Evolutionary conservation across 2,329 filamentous ascomycete species (phyloP), one percentile per base, ranked within the genome.

Genomic region (Cladosporium sp.): DNA sequence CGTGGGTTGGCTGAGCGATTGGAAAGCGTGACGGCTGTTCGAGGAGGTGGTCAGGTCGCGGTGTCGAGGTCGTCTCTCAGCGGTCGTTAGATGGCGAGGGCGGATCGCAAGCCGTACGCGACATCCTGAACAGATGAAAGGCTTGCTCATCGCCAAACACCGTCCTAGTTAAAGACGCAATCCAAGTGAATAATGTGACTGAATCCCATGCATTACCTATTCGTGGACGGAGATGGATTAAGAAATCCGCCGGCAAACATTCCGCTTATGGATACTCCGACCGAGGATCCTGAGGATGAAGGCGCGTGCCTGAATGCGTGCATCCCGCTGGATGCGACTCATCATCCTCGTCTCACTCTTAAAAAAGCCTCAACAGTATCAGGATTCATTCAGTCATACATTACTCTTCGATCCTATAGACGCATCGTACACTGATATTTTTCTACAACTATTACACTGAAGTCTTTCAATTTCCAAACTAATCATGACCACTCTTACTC

Each of bases 401-500:
- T 45, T 15, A 8, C 30, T 43, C 29, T 43, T n/a, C 22, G 15
- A 22, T 19, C 13, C 20, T 18, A 32, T 22, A 35, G 27, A 35
- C 29, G 29, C 29, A 35, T 33, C 33, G 12, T 46, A 27, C 22
- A 27, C 8, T 13, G n/a, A n/a, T n/a, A n/a, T 30, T 19, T 36
- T 22, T 7, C 15, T 13, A 36, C 20, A 9, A 4, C 7, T 15
- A 1, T 36, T 22, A n/a, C 29, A 18, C 35, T 38, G 7, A 16
- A 38, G 7, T 16, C 16, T 16, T 13, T 33, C 32, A 7, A 4
- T 13, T 15, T 13, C n/a, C 5, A 33, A 5, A 13, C 8, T 43
- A 16, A 57, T 25, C 43, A 97, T 97, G 92, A 86, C 91, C 11
- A 85, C 85, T 35, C 78, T 95, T 38, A 71, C 78, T 38, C 88